A percentile compares a stretch with the other conserved stretches of the same genome.
These are phyloP conservation scores for Plasmodium gonderi DNA, from an alignment of 169 alveolate species.

Conservation along the genomic window DNA sequence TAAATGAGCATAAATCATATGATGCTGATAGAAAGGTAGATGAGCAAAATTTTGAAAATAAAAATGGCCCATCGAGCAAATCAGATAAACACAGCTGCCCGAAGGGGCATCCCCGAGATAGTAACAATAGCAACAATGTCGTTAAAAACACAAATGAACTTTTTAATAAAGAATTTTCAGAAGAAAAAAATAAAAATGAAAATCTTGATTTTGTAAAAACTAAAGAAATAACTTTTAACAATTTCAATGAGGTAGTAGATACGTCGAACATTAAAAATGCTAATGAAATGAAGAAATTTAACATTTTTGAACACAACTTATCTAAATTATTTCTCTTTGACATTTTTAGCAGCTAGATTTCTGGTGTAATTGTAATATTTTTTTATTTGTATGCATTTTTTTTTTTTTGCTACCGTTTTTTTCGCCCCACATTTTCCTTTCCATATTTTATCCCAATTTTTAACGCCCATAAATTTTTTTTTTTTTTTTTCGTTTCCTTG, in stretches of 20 bases:
- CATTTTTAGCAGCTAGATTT: slow-evolving; percentile 33
- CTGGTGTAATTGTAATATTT: not conserved
- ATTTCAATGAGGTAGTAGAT: slow-evolving; percentile 42
- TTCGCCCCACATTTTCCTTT: no score
- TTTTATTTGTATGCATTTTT: not conserved
- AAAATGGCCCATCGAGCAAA: not conserved
- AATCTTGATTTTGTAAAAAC: slow-evolving; percentile 32
- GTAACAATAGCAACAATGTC: slow-evolving; percentile 5
- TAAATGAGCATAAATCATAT: slow-evolving; percentile 20
- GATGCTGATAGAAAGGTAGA: not conserved
- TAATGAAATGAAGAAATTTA: slow-evolving; percentile 60
- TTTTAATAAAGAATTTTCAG: slow-evolving; percentile 1
- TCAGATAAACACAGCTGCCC: slow-evolving; percentile 4
- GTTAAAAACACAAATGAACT: slow-evolving; percentile 59
- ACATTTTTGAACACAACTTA: slow-evolving; percentile 71
- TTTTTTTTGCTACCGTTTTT: not conserved
- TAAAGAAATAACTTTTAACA: slow-evolving; percentile 17
- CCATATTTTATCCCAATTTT: not conserved
- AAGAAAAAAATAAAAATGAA: slow-evolving; percentile 29
- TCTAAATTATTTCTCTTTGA: slow-evolving; percentile 56
- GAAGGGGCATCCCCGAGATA: not conserved
- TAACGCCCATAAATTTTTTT: not conserved
- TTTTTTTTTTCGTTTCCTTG: slow-evolving; percentile 2
- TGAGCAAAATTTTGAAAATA: not conserved
- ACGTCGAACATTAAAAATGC: slow-evolving; percentile 34